Percentiles rank a stretch among this genome's conserved stretches.
phyloP scores from a whole-genome alignment of 129 eudicot genomes.

The Heracleum sosnowskyi region DNA sequence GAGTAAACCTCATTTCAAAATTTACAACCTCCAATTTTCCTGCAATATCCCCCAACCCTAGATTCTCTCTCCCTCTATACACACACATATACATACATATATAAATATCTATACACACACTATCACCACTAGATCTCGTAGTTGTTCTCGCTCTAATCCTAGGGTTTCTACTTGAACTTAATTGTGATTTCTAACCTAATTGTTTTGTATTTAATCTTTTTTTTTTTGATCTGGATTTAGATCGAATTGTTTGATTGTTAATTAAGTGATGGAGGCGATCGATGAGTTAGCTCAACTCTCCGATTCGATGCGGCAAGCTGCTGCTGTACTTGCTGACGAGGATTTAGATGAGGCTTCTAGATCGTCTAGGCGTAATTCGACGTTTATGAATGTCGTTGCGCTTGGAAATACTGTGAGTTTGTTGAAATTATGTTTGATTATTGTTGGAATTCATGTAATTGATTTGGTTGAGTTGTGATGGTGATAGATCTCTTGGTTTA shows the following conservation, averaged over 20 bases:
- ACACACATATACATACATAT: not conserved
- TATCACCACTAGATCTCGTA: conserved; percentile 16
- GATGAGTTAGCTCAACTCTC: conserved; percentile 80
- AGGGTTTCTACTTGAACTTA: not conserved
- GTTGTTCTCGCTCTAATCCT: not conserved
- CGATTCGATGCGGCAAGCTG: conserved; percentile 96
- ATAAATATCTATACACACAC: not conserved
- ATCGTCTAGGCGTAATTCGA: conserved; percentile 56
- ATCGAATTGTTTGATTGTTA: not conserved
- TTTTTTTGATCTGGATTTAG: conserved; percentile 23
- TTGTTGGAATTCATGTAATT: conserved; percentile 12
- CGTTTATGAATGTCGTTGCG: conserved; percentile 85
- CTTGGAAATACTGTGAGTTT: conserved; percentile 93
- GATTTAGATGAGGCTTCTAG: conserved; percentile 65
- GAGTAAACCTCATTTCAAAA: not conserved
- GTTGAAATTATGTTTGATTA: not conserved
- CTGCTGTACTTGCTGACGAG: conserved; percentile 85
- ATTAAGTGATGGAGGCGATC: conserved; percentile 75
- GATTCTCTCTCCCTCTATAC: conserved; percentile 6
- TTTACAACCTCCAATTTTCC: not conserved
- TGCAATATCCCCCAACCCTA: not conserved
- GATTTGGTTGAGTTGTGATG: not conserved
- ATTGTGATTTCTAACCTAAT: not conserved
- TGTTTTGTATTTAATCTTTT: not conserved
- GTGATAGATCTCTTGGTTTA: conserved; percentile 33